Conservation (phyloP, 2,329 filamentous ascomycete genomes). For the Hypoxylon rubiginosum region DNA sequence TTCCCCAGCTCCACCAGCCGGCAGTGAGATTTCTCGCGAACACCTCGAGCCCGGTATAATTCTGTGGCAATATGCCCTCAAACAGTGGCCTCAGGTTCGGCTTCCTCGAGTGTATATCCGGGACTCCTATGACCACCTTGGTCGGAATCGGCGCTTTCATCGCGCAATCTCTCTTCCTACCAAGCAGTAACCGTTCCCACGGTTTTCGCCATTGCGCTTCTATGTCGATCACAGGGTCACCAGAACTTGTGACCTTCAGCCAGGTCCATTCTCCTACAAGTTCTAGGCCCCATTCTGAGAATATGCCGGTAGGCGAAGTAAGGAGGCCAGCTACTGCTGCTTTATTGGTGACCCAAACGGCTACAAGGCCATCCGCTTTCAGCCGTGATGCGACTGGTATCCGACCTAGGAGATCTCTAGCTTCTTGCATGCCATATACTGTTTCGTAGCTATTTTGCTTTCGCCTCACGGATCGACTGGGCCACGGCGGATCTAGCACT, state of each 20-base stretch:
- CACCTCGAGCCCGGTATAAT: slow-evolving; percentile 76
- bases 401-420: slow-evolving; percentile 63
- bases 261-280: slow-evolving; percentile 80
- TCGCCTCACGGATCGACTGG: slow-evolving; percentile 79
- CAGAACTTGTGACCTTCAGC: slow-evolving; percentile 77
- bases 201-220: slow-evolving; percentile 78
- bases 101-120: slow-evolving; percentile 84
- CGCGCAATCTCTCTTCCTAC: slow-evolving; percentile 56
- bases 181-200: slow-evolving; percentile 80
- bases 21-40: slow-evolving; percentile 81
- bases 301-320: slow-evolving; percentile 67
- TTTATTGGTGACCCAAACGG: slow-evolving; percentile 85
- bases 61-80: slow-evolving; percentile 63
- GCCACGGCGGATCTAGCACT: slow-evolving; percentile 84
- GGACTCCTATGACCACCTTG: slow-evolving; percentile 76
- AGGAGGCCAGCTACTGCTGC: slow-evolving; percentile 69
- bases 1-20: slow-evolving; percentile 84
- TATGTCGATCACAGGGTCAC: slow-evolving; percentile 74
- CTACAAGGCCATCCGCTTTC: slow-evolving; percentile 69
- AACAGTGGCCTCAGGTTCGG: slow-evolving; percentile 76
- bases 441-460: slow-evolving; percentile 66
- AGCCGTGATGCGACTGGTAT: slow-evolving; percentile 71
- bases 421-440: slow-evolving; percentile 60
- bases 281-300: slow-evolving; percentile 76
- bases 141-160: slow-evolving; percentile 55